Conservation (phyloP, 352 stramenopile species). For the Phytopythium helicoides region DNA sequence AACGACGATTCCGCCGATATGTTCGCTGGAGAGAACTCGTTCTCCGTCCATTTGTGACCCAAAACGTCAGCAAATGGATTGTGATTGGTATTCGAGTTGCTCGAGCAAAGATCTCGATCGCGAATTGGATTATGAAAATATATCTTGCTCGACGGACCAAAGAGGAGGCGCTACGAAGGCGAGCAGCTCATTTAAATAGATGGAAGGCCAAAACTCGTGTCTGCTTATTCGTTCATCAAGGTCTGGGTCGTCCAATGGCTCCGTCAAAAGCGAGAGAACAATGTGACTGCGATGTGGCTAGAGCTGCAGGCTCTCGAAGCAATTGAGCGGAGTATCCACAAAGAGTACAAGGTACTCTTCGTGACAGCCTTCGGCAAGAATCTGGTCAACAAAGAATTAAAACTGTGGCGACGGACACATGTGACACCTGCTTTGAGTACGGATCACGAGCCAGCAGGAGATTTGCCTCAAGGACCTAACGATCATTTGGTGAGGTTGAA, state of each 20-base stretch:
- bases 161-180: slow-evolving; percentile 8
- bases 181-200: slow-evolving; percentile 18
- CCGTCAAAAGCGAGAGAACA: slow-evolving; percentile 20
- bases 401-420: too few species aligned
- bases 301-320: slow-evolving; percentile 25
- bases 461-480: background rate
- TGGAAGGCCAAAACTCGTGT: slow-evolving; percentile 46
- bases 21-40: slow-evolving; percentile 13
- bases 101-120: slow-evolving; percentile 14
- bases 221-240: slow-evolving; percentile 38
- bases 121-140: slow-evolving; percentile 7
- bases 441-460: too few species aligned
- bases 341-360: slow-evolving; percentile 30
- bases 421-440: too few species aligned
- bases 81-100: slow-evolving; percentile 3
- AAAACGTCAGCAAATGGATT: slow-evolving; percentile 14
- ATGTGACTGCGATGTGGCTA: slow-evolving; percentile 19
- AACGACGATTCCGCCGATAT: slow-evolving; percentile 21
- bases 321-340: slow-evolving; percentile 16
- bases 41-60: slow-evolving; percentile 13
- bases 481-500: slow-evolving; percentile 23
- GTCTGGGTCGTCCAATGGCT: slow-evolving; percentile 36
- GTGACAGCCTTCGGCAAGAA: slow-evolving; percentile 25
- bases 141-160: slow-evolving; percentile 13
- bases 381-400: slow-evolving; percentile 35